Evolutionary conservation across 176 grass and related monocot genomes (phyloP).

Genomic region (Microstegium vimineum): DNA sequence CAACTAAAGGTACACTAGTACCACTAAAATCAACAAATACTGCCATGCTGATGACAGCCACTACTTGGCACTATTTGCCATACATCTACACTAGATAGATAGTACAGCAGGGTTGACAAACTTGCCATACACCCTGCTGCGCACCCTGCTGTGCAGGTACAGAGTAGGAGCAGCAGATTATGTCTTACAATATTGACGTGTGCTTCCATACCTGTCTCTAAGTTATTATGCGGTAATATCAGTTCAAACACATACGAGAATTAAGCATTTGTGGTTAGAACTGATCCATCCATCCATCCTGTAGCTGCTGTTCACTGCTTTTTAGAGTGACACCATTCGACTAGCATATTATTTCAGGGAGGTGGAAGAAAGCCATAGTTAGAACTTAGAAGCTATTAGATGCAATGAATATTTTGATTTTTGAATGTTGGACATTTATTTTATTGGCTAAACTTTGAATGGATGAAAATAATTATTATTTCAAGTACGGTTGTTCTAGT

Average conservation of each 20-base stretch:
- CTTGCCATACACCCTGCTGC: too few relatives aligned
- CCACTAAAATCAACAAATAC: too few relatives aligned
- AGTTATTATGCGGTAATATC: not conserved
- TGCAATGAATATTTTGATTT: conserved; percentile 4
- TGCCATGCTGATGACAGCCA: too few relatives aligned
- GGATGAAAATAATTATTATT: not conserved
- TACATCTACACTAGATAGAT: too few relatives aligned
- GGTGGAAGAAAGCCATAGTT: not conserved
- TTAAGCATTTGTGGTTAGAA: not conserved
- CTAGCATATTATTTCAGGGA: not conserved
- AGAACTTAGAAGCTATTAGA: not conserved
- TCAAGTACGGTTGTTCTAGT: not conserved
- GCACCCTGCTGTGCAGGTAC: too few relatives aligned
- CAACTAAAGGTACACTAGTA: too few relatives aligned
- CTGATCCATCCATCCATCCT: not conserved
- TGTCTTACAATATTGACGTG: too few relatives aligned
- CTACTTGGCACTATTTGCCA: too few relatives aligned
- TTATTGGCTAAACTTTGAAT: conserved; percentile 4
- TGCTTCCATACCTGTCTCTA: not conserved
- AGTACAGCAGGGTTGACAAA: too few relatives aligned
- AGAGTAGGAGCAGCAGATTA: too few relatives aligned
- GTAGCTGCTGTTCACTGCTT: not conserved
- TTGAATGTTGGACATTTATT: not conserved
- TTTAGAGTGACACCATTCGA: not conserved
- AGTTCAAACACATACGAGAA: not conserved